Percentiles rank a stretch among this genome's conserved stretches.
Conservation (phyloP, 2,329 filamentous ascomycete species). For the Paraconiothyrium brasiliense region DNA sequence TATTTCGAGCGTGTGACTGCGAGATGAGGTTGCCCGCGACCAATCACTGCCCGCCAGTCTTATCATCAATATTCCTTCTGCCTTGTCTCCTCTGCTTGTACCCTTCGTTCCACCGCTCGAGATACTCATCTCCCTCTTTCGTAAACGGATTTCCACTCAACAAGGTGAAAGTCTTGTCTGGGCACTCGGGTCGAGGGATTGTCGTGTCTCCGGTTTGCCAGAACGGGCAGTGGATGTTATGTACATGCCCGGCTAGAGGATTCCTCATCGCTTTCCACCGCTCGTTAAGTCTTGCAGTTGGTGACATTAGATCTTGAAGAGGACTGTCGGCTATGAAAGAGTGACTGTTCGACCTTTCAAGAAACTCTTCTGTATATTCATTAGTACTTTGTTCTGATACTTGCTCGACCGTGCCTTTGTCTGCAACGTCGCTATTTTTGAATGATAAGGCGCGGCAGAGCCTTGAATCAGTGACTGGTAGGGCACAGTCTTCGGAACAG, state of each 20-base stretch:
- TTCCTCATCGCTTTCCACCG: constrained; percentile 7
- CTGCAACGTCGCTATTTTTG: too few relatives aligned
- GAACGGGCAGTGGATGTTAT: constrained; percentile 7
- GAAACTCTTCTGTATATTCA: too few relatives aligned
- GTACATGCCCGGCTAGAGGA: neutral
- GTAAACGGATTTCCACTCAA: constrained; percentile 6
- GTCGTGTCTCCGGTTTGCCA: constrained; percentile 1
- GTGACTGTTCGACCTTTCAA: neutral
- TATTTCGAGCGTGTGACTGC: too few relatives aligned
- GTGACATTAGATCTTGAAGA: neutral
- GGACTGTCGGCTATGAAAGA: neutral
- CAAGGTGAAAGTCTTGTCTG: constrained; percentile 1
- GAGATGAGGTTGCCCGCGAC: too few relatives aligned
- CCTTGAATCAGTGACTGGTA: too few relatives aligned
- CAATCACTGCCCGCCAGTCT: too few relatives aligned
- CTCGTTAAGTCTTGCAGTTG: neutral
- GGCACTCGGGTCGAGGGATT: neutral
- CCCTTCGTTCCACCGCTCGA: neutral
- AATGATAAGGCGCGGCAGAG: too few relatives aligned
- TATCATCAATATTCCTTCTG: neutral
- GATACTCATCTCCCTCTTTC: neutral
- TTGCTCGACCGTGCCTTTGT: too few relatives aligned
- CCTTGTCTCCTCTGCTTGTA: neutral
- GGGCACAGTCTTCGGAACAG: too few relatives aligned
- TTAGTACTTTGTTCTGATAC: too few relatives aligned